Evolutionary conservation across 148 eudicot species (phyloP), one percentile per base, ranked within the genome.

Genomic region (Fagopyrum homotropicum): DNA sequence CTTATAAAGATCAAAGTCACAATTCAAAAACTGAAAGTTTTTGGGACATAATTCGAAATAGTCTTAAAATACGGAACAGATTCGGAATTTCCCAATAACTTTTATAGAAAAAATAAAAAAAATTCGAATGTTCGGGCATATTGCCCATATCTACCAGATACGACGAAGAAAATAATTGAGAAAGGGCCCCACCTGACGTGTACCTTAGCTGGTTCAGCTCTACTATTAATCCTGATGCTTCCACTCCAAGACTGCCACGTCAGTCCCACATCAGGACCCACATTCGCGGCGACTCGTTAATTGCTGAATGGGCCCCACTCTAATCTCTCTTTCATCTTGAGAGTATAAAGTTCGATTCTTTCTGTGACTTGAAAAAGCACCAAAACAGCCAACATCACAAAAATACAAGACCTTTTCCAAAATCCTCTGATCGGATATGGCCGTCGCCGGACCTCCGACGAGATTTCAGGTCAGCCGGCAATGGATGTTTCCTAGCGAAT

Each of bases 241-340:
- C 69, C 69, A 29, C 29, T 29, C 69, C 69, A 63, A 43, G 43
- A 12, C 44, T 8, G 45, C 66, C 30, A 26, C 69, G 45, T 14
- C 9, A 46, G 69, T 4, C 69, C 69, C 44, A 29, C 50, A 49
- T 11, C 11, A 1, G 64, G 74, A 7, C 74, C 74, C 74, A 47
- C 30, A 72, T 72, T 80, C 79, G 86, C 86, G 86, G 86, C 88
- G 80, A 75, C 82, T 73, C 80, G 91, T 55, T 63, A 47, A 66
- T 57, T 79, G 55, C 35, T 72, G 40, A 7, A 10, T 45, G 51
- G 79, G 83, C 6, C 85, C 85, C 80, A 75, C 73, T 0, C 12
- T 7, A 10, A 35, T 35, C 40, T 35, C 19, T n/a, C 46, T 10
- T 7, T 9, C 7, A 1, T 12, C 40, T 11, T 17, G 2, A 2